Percentiles rank a stretch among this genome's conserved stretches.
These are phyloP conservation scores for Suillus subalutaceus DNA, from an alignment of 768 basidiomycete species.

Conservation along the genomic window DNA sequence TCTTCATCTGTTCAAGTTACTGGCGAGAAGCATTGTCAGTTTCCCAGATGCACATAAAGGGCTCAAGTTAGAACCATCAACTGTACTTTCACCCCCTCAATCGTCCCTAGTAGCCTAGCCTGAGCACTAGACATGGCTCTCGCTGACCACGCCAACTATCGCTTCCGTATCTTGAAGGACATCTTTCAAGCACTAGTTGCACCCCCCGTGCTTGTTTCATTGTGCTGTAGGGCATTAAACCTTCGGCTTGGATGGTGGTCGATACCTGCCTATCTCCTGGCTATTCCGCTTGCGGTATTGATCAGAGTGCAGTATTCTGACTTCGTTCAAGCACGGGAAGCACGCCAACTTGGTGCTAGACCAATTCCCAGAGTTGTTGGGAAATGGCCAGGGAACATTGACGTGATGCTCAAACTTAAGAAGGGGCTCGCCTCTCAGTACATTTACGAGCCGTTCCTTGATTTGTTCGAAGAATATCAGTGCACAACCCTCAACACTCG, in stretches of 20 bases:
- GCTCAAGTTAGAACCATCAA: not conserved
- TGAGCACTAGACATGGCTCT: conserved; percentile 10
- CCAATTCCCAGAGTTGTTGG: conserved; percentile 62
- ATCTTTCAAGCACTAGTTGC: conserved; percentile 42
- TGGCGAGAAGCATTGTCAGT: not conserved
- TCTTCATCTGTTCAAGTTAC: not conserved
- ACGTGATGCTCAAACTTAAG: conserved; percentile 61
- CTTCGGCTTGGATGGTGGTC: conserved; percentile 38
- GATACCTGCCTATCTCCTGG: conserved; percentile 41
- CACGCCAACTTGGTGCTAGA: conserved; percentile 50
- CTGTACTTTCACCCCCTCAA: not conserved
- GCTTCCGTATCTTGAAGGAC: conserved; percentile 52
- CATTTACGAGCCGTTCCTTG: conserved; percentile 62
- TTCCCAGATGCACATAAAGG: conserved; percentile 1
- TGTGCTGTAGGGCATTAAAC: conserved; percentile 31
- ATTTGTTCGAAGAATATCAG: conserved; percentile 69
- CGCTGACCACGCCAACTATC: conserved; percentile 37
- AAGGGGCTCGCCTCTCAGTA: conserved; percentile 61
- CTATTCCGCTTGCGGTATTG: conserved; percentile 45
- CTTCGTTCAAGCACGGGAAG: conserved; percentile 44
- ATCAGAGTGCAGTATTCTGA: conserved; percentile 38
- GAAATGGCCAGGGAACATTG: conserved; percentile 80
- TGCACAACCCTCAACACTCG: conserved; percentile 70
- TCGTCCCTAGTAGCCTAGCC: not conserved
- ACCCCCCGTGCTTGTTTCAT: conserved; percentile 43